Percentiles rank a stretch among this genome's conserved stretches.
Conservation (phyloP, 164 flowering plant species). For the Vitis cinerea region DNA sequence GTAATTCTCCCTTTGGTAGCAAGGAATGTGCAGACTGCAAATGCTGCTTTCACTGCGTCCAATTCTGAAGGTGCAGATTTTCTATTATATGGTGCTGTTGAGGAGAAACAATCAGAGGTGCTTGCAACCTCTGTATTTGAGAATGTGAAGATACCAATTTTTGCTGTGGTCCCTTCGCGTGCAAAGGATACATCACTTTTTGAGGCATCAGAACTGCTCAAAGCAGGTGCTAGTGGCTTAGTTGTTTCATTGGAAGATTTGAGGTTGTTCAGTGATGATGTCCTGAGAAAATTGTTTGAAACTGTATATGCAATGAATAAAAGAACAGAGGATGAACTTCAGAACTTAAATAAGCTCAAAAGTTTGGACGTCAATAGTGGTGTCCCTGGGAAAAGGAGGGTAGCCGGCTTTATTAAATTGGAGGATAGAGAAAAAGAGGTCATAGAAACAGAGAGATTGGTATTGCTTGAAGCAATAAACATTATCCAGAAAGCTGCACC, state of each 20-base stretch:
- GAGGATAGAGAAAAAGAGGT: constrained; percentile 67
- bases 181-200: constrained; percentile 14
- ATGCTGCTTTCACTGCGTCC: constrained; percentile 41
- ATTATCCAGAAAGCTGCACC: constrained; percentile 87
- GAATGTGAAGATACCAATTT: constrained; percentile 76
- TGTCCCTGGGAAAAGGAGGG: constrained; percentile 19
- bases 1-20: constrained; percentile 83
- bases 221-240: constrained; percentile 79
- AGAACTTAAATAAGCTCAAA: constrained; percentile 16
- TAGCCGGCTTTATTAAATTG: constrained; percentile 52
- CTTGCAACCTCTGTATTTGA: constrained; percentile 27
- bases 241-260: constrained; percentile 57
- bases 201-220: constrained; percentile 38
- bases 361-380: constrained; percentile 26
- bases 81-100: too few species aligned
- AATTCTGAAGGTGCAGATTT: too few species aligned
- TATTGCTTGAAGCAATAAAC: constrained; percentile 62
- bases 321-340: constrained; percentile 20
- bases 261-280: constrained; percentile 40
- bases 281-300: constrained; percentile 41
- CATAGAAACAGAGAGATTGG: constrained; percentile 59
- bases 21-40: constrained; percentile 52
- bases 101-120: constrained; percentile 21
- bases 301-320: constrained; percentile 15
- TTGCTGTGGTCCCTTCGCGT: constrained; percentile 29